A percentile compares a stretch with the other conserved stretches of the same genome.
phyloP scores from a whole-genome alignment of 2,329 filamentous ascomycete species.

The Podosphaera fusca region DNA sequence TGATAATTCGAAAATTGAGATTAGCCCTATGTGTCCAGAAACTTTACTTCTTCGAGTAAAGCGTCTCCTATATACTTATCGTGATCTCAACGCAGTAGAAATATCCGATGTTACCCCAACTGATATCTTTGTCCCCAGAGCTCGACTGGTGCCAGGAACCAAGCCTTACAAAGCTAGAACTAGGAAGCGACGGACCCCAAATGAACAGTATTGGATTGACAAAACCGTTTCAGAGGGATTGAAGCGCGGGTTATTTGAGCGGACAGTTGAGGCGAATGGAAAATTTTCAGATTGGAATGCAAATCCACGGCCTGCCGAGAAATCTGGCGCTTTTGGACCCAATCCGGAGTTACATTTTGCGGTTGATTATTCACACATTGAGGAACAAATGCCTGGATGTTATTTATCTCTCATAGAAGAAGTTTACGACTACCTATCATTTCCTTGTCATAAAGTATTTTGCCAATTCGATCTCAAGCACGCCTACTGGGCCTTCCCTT shows the following conservation, averaged over 20 bases:
- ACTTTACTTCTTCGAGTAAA: too few species aligned
- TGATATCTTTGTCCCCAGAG: too few species aligned
- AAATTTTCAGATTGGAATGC: neutral
- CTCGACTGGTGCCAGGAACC: neutral
- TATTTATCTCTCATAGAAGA: neutral
- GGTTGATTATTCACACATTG: neutral
- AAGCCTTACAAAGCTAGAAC: neutral
- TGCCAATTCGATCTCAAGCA: too few species aligned
- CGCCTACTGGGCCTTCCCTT: neutral
- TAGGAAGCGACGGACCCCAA: neutral
- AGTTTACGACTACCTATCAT: conserved; percentile 1
- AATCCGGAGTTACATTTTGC: neutral
- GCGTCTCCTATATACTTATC: too few species aligned
- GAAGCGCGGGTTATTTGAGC: too few species aligned
- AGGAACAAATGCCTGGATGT: neutral
- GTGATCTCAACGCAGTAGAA: too few species aligned
- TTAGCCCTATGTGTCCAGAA: too few species aligned
- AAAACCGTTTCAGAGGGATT: too few species aligned
- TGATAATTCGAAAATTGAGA: neutral
- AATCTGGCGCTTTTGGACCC: neutral
- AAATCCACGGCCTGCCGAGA: neutral
- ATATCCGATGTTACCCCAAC: too few species aligned
- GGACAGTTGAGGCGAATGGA: too few species aligned
- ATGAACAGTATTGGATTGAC: neutral
- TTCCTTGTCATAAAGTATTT: neutral